Conservation (phyloP, 805 yeast species). For the Pichia membranifaciens region DNA sequence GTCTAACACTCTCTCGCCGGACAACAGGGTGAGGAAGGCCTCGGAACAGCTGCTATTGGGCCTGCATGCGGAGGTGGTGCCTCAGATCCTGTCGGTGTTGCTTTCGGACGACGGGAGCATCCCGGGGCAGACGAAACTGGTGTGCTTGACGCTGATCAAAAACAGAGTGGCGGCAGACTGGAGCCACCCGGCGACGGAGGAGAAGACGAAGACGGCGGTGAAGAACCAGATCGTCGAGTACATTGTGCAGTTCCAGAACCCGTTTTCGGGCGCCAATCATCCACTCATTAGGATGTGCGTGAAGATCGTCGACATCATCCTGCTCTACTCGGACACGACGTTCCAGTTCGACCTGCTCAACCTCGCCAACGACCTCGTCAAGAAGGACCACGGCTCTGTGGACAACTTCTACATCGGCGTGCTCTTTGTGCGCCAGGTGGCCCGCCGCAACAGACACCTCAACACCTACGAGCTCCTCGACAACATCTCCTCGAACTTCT, state of each 20-base stretch:
- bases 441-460: slow-evolving; percentile 67
- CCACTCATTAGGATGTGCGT: slow-evolving; percentile 21
- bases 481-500: slow-evolving; percentile 46
- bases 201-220: not conserved
- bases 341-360: slow-evolving; percentile 53
- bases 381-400: slow-evolving; percentile 34
- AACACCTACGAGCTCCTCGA: slow-evolving; percentile 46
- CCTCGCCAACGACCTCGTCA: slow-evolving; percentile 40
- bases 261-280: slow-evolving; percentile 1
- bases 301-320: slow-evolving; percentile 49
- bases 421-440: slow-evolving; percentile 61
- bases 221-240: slow-evolving; percentile 3
- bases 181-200: not conserved
- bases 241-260: slow-evolving; percentile 1
- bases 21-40: slow-evolving; percentile 35
- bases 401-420: slow-evolving; percentile 57
- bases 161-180: slow-evolving; percentile 5
- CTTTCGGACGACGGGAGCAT: not conserved
- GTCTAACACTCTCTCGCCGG: slow-evolving; percentile 45
- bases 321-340: slow-evolving; percentile 34
- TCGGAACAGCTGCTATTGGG: slow-evolving; percentile 33
- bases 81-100: slow-evolving; percentile 1
- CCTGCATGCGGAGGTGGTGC: not conserved
- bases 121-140: not conserved
- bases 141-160: slow-evolving; percentile 7